Base-by-base conservation (phyloP, 108 stramenopile genomes). In the Skeletonema tropicum region DNA sequence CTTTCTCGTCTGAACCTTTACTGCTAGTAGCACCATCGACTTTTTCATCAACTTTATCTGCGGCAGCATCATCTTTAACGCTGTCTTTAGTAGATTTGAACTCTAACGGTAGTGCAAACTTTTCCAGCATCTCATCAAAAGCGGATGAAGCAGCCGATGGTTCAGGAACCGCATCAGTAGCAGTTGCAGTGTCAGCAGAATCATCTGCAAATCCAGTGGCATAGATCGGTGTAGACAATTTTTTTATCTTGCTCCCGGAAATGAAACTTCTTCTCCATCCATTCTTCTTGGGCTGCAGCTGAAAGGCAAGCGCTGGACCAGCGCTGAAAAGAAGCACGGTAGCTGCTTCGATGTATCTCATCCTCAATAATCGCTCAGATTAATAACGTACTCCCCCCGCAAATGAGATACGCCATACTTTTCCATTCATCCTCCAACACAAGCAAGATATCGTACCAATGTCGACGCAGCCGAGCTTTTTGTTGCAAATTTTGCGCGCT, bases 121-220 rank as follows among this genome's bases (percentile, higher is more conserved):
- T 62, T 21, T 62, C 61, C n/a, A 62, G 2, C 61, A 33, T 62
- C 35, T 62, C 61, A 38, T 62, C 61, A 23, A 55, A 55, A 9
- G 23, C 52, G 9, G 52, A 55, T 23, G 52, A 5, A 55, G 52
- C 19, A 23, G 23, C 8, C 1, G 52, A 55, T 55, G 52, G 19
- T 23, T 19, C 52, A 21, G 52, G 5, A 9, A 23, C 23, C 7
- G 23, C 10, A 55, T 9, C 52, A 23, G 2, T n/a, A 48, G 4
- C 17, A 19, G 48, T 19, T 49, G 17, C 48, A 49, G 48, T 19
- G 6, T 55, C 52, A 25, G 52, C 52, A 25, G 52, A 45, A 45
- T 45, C 42, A n/a, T 45, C 42, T 15, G 42, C 42, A 45, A 45
- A 45, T n/a, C 42, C n/a, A 23, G 1, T 55, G 21, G 52, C 52